phyloP scores from a whole-genome alignment of 2,329 filamentous ascomycete genomes.

The Calonectria ilicicola region DNA sequence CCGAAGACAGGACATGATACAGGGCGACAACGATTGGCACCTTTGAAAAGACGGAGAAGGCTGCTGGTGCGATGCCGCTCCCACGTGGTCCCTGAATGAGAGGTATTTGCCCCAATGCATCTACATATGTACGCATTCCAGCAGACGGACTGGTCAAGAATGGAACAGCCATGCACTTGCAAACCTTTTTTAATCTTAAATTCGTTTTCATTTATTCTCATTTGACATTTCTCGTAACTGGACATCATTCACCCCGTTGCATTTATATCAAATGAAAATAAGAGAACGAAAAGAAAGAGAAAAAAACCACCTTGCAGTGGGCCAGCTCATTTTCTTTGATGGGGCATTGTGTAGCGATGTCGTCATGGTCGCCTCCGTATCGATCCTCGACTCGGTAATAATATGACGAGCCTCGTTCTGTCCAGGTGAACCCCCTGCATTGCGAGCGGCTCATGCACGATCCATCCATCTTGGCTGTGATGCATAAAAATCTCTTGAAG shows the following conservation, averaged over 20 bases:
- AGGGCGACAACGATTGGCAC: slow-evolving; percentile 30
- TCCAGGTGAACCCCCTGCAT: slow-evolving; percentile 4
- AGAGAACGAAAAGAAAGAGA: not conserved
- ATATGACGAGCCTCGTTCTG: not conserved
- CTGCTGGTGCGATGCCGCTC: slow-evolving; percentile 1
- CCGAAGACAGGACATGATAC: slow-evolving; percentile 29
- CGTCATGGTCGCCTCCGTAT: not conserved
- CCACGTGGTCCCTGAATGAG: slow-evolving; percentile 20
- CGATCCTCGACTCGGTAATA: not conserved
- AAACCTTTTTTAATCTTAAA: not conserved
- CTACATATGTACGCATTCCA: not conserved
- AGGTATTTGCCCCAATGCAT: slow-evolving; percentile 6
- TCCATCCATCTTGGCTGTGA: not conserved
- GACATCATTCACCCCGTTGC: not conserved
- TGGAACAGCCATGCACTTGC: not conserved
- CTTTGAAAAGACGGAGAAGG: not conserved
- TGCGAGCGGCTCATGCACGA: slow-evolving; percentile 14
- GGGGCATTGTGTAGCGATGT: not conserved
- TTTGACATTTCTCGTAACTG: no score
- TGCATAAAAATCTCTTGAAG: slow-evolving; percentile 1
- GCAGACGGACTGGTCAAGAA: not conserved
- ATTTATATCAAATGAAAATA: not conserved
- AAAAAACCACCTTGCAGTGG: not conserved
- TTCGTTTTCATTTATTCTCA: no score
- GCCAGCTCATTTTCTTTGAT: slow-evolving; percentile 4